Evolutionary conservation across 1,284 basidiomycete genomes (phyloP).

Genomic region (Naganishia sp.): DNA sequence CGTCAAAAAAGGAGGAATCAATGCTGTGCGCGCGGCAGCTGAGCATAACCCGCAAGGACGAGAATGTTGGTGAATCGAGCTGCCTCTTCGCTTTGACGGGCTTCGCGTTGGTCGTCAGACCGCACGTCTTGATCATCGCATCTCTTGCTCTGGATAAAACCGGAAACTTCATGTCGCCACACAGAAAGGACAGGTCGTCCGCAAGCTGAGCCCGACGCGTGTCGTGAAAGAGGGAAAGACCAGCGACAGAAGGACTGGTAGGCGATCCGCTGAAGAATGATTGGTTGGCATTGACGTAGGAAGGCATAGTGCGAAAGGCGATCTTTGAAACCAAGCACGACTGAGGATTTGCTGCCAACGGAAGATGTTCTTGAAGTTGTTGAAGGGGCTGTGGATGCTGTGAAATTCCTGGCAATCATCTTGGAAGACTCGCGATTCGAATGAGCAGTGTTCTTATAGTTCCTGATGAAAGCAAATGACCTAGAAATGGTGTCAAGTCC

Average conservation of each 20-base stretch:
- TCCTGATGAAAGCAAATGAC: neutral
- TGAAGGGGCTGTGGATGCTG: neutral
- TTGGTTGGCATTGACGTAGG: neutral
- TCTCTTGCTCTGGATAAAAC: slow-evolving; percentile 5
- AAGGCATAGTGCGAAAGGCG: neutral
- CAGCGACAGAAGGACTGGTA: slow-evolving; percentile 7
- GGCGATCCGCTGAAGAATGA: neutral
- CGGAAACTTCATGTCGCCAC: slow-evolving; percentile 8
- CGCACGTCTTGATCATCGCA: neutral
- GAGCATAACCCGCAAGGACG: neutral
- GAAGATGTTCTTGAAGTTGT: too few relatives aligned
- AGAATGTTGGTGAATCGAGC: neutral
- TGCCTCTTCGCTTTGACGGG: slow-evolving; percentile 1
- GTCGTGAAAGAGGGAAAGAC: slow-evolving; percentile 23
- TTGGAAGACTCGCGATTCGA: neutral
- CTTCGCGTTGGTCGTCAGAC: neutral
- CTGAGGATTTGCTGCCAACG: neutral
- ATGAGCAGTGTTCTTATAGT: slow-evolving; percentile 4
- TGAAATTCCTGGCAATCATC: neutral
- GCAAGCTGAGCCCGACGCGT: neutral
- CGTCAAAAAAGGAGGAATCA: slow-evolving; percentile 6
- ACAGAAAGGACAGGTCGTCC: slow-evolving; percentile 13
- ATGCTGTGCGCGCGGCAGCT: slow-evolving; percentile 11
- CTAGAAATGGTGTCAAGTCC: slow-evolving; percentile 3
- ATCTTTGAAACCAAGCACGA: neutral